Percentiles rank a stretch among this genome's conserved stretches.
Evolutionary conservation across 2,329 filamentous ascomycete species (phyloP).

Genomic region (Talaromyces marneffei): DNA sequence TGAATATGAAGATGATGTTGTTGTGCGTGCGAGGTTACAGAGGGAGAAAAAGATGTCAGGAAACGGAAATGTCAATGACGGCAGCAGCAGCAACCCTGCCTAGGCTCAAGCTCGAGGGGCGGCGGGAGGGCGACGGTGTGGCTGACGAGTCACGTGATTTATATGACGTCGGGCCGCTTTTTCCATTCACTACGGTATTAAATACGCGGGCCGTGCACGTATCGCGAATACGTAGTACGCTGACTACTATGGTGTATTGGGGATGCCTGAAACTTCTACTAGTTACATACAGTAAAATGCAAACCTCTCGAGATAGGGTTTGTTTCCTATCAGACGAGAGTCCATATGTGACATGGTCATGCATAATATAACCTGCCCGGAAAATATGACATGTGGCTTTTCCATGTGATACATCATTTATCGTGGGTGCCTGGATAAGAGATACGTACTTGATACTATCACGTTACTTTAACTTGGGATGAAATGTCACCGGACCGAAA

Average conservation of each 20-base stretch:
- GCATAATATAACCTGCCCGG: not conserved
- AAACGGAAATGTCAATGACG: slow-evolving; percentile 8
- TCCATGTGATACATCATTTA: not conserved
- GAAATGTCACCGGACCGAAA: not conserved
- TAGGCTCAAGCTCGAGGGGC: not conserved
- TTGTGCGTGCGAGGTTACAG: slow-evolving; percentile 3
- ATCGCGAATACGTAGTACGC: too few species aligned
- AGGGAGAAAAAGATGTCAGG: slow-evolving; percentile 4
- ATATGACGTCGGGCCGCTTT: not conserved
- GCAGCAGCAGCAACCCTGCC: not conserved
- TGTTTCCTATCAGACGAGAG: not conserved
- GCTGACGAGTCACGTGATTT: slow-evolving; percentile 10
- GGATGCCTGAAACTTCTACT: not conserved
- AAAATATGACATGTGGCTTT: not conserved
- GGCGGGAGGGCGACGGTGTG: not conserved
- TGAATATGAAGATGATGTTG: not conserved
- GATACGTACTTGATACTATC: not conserved
- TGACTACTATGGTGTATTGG: not conserved
- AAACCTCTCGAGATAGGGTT: not conserved
- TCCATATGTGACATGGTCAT: not conserved
- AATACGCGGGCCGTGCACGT: not conserved
- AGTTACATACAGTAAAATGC: not conserved
- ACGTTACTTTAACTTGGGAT: not conserved
- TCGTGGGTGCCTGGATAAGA: not conserved
- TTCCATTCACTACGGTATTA: not conserved